phyloP scores from a whole-genome alignment of 2,329 filamentous ascomycete genomes.

The Colletotrichum chlorophyti region DNA sequence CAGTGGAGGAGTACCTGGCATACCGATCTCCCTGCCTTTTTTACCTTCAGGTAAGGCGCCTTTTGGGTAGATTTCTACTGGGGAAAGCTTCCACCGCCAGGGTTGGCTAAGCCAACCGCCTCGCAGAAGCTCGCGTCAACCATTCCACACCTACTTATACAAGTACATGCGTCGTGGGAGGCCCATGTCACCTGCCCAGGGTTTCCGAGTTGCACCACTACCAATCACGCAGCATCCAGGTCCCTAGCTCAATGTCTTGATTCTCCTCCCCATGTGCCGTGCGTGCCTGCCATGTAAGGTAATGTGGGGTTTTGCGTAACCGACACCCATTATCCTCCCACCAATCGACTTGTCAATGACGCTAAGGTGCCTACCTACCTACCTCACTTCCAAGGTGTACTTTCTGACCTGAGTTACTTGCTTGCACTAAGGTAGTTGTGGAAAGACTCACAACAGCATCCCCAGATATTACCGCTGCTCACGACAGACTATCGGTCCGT shows the following conservation, averaged over 20 bases:
- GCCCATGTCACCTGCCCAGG: slow-evolving; percentile 14
- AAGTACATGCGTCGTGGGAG: too few species aligned
- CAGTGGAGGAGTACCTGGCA: too few species aligned
- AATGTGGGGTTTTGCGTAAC: background rate
- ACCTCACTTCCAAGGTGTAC: too few species aligned
- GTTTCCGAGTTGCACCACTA: background rate
- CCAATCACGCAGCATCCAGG: background rate
- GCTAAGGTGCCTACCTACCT: too few species aligned
- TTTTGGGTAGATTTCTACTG: background rate
- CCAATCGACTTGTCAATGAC: background rate
- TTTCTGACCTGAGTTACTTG: background rate
- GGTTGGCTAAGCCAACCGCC: too few species aligned
- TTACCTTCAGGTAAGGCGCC: too few species aligned
- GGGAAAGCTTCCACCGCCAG: too few species aligned
- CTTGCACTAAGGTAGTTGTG: background rate
- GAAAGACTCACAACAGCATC: background rate
- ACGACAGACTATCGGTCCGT: too few species aligned
- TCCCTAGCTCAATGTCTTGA: background rate
- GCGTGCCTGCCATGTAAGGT: background rate
- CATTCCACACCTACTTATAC: slow-evolving; percentile 7
- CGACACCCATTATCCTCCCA: background rate
- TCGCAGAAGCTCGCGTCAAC: slow-evolving; percentile 18
- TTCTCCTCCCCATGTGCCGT: background rate
- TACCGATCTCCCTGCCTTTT: too few species aligned
- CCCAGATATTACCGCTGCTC: background rate